phyloP scores from a whole-genome alignment of 2,329 filamentous ascomycete genomes.

The Diaporthe vaccinii region DNA sequence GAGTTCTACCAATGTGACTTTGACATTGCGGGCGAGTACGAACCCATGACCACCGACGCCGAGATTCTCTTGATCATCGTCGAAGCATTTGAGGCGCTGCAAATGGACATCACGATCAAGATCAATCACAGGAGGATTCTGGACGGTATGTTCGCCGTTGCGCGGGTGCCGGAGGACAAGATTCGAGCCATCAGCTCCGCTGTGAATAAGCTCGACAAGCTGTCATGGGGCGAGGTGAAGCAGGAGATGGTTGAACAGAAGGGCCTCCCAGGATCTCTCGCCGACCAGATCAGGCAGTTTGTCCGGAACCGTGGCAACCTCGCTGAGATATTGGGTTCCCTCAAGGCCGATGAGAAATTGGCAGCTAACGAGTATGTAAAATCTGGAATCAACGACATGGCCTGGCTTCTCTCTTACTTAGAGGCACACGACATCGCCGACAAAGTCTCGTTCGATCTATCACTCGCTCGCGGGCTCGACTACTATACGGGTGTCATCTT shows the following conservation, averaged over 20 bases:
- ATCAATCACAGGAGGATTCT: slow-evolving; percentile 95
- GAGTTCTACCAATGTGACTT: slow-evolving; percentile 99
- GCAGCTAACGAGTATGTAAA: slow-evolving; percentile 80
- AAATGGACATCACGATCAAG: slow-evolving; percentile 85
- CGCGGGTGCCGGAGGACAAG: slow-evolving; percentile 88
- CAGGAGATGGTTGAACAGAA: slow-evolving; percentile 96
- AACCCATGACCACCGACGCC: slow-evolving; percentile 91
- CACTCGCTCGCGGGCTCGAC: slow-evolving; percentile 78
- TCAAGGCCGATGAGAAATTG: slow-evolving; percentile 76
- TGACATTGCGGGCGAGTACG: slow-evolving; percentile 89
- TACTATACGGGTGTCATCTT: slow-evolving; percentile 80
- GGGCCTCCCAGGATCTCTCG: slow-evolving; percentile 80
- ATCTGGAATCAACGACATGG: slow-evolving; percentile 84
- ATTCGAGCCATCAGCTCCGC: slow-evolving; percentile 92
- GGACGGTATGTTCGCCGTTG: slow-evolving; percentile 91
- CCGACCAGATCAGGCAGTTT: slow-evolving; percentile 88
- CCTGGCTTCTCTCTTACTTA: slow-evolving; percentile 83
- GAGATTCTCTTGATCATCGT: slow-evolving; percentile 87
- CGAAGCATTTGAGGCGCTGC: slow-evolving; percentile 81
- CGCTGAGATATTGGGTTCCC: slow-evolving; percentile 76
- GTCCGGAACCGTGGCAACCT: slow-evolving; percentile 55
- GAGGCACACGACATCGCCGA: slow-evolving; percentile 81
- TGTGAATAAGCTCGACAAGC: slow-evolving; percentile 95
- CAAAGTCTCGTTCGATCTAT: slow-evolving; percentile 88
- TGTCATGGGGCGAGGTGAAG: slow-evolving; percentile 88